phyloP scores from a whole-genome alignment of 805 yeast genomes.

The Clavispora fructus region DNA sequence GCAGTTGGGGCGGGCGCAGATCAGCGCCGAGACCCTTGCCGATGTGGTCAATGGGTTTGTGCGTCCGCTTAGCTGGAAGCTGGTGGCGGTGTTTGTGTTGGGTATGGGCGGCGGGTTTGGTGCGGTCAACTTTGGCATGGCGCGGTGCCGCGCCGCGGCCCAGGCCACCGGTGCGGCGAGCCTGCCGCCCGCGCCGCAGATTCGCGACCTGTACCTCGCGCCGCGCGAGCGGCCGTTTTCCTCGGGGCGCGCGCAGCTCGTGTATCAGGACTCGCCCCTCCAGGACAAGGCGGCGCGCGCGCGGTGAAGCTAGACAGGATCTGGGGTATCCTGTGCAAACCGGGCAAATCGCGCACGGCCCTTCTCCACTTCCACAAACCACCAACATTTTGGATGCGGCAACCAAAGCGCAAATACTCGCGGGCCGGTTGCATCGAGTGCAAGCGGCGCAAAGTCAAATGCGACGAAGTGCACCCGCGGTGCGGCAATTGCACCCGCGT shows the following conservation, averaged over 20 bases:
- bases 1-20: slow-evolving; percentile 57
- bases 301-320: not conserved
- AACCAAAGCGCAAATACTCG: slow-evolving; percentile 13
- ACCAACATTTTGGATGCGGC: not conserved
- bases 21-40: slow-evolving; percentile 80
- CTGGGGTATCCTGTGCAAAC: not conserved
- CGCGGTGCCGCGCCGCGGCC: not conserved
- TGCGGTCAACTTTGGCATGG: slow-evolving; percentile 34
- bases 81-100: slow-evolving; percentile 46
- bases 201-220: not conserved
- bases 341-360: no score
- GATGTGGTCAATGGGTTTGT: slow-evolving; percentile 75
- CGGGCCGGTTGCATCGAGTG: slow-evolving; percentile 17
- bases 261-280: not conserved
- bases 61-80: slow-evolving; percentile 64
- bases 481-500: slow-evolving; percentile 14
- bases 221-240: not conserved
- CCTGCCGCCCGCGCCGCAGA: not conserved
- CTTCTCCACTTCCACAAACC: not conserved
- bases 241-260: not conserved
- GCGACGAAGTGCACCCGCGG: slow-evolving; percentile 14
- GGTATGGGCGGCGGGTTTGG: slow-evolving; percentile 48
- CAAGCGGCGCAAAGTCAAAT: slow-evolving; percentile 17
- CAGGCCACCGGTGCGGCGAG: not conserved
- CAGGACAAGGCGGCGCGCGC: not conserved